phyloP scores from a whole-genome alignment of 2,329 filamentous ascomycete genomes.

The Malbranchea cinnamomea region DNA sequence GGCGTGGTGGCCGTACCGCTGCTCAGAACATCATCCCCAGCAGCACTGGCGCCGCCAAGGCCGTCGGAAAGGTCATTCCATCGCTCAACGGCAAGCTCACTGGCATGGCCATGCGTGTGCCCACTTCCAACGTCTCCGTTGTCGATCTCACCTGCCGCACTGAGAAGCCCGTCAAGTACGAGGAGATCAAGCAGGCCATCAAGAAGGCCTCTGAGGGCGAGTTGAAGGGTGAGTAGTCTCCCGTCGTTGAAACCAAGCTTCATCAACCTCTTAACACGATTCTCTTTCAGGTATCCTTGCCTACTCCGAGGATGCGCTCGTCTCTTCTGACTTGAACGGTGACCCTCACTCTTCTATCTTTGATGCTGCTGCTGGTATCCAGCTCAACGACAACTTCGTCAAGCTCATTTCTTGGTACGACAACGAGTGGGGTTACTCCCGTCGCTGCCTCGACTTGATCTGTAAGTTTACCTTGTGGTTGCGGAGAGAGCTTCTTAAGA shows the following conservation, averaged over 20 bases:
- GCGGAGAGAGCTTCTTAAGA: conserved; percentile 13
- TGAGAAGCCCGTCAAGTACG: conserved; percentile 62
- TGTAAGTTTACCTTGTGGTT: conserved; percentile 18
- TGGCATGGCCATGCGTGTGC: conserved; percentile 99
- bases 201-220: conserved; percentile 72
- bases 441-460: conserved; percentile 72
- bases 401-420: conserved; percentile 98
- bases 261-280: not conserved
- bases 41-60: conserved; percentile 99
- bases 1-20: conserved; percentile 96
- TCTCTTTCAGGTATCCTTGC: conserved; percentile 54
- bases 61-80: conserved; percentile 99
- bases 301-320: conserved; percentile 95
- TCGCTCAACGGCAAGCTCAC: conserved; percentile 98
- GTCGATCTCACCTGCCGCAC: conserved; percentile 91
- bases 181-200: conserved; percentile 83
- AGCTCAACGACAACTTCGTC: conserved; percentile 95
- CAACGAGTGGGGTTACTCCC: conserved; percentile 99
- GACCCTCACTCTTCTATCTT: conserved; percentile 94
- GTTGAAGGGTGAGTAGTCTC: conserved; percentile 58
- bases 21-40: conserved; percentile 99
- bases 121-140: conserved; percentile 96
- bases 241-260: not conserved
- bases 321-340: conserved; percentile 88
- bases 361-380: conserved; percentile 97